Percentiles rank a stretch among this genome's conserved stretches.
Evolutionary conservation across 257 asterid species (phyloP).

Genomic region (Verbena officinalis): DNA sequence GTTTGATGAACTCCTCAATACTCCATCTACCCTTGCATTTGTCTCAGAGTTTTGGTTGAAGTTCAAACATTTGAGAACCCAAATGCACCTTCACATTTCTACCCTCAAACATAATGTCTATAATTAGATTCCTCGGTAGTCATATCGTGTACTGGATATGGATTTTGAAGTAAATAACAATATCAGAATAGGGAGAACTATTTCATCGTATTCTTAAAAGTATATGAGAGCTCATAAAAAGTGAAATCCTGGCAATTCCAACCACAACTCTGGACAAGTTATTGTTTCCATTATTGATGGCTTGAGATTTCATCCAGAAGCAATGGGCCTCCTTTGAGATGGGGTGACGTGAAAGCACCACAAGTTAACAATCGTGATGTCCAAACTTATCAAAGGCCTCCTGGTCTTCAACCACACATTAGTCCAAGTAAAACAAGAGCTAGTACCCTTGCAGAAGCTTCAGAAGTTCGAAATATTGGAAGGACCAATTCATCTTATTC

Average conservation of each 20-base stretch:
- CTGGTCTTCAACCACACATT: constrained; percentile 37
- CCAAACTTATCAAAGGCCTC: constrained; percentile 45
- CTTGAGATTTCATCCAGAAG: constrained; percentile 33
- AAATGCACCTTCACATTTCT: background rate
- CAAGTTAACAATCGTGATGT: constrained; percentile 39
- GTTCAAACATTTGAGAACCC: constrained; percentile 4
- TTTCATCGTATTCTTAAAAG: background rate
- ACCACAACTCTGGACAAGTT: background rate
- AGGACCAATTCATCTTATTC: constrained; percentile 46
- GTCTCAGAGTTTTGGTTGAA: background rate
- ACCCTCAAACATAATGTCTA: background rate
- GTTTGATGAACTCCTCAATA: background rate
- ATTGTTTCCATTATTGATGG: constrained; percentile 19
- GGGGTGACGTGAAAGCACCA: constrained; percentile 41
- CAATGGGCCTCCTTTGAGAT: constrained; percentile 42
- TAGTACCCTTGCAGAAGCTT: constrained; percentile 31
- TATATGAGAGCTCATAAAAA: constrained; percentile 11
- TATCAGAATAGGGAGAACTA: constrained; percentile 17
- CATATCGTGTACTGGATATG: background rate
- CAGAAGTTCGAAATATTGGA: constrained; percentile 38
- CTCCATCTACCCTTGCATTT: background rate
- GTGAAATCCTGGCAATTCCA: constrained; percentile 8
- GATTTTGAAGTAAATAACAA: background rate
- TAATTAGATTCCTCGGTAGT: background rate
- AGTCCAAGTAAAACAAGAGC: constrained; percentile 33